phyloP scores from a whole-genome alignment of 768 basidiomycete genomes.

The Naganishia onofrii region DNA sequence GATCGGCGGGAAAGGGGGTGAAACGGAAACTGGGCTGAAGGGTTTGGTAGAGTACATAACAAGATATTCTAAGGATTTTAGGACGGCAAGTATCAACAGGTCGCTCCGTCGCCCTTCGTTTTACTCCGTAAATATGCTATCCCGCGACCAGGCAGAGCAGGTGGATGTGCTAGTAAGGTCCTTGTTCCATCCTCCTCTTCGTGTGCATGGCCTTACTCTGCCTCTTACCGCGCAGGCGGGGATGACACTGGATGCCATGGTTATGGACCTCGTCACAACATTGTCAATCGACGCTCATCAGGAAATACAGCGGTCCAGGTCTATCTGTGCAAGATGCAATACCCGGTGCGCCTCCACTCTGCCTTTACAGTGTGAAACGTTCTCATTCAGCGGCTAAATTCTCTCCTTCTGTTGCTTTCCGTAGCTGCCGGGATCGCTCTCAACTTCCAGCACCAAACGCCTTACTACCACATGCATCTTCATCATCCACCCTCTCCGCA shows the following conservation, averaged over 20 bases:
- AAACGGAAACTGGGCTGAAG: neutral
- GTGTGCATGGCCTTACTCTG: neutral
- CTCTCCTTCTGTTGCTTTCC: too few relatives aligned
- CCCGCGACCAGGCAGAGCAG: constrained; percentile 17
- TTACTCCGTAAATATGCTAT: constrained; percentile 5
- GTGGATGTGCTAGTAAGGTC: constrained; percentile 6
- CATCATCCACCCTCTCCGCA: constrained; percentile 11
- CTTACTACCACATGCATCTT: neutral
- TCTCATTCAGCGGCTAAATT: neutral
- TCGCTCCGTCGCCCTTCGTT: neutral
- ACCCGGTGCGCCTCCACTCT: neutral
- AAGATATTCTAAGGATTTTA: too few relatives aligned
- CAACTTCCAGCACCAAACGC: constrained; percentile 17
- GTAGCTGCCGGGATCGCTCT: constrained; percentile 22
- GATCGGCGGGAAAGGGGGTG: neutral
- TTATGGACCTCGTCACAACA: constrained; percentile 19
- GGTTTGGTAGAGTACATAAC: too few relatives aligned
- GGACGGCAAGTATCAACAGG: neutral
- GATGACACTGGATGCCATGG: constrained; percentile 23
- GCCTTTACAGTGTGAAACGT: neutral
- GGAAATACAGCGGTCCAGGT: constrained; percentile 13
- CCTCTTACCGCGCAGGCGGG: neutral
- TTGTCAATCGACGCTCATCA: constrained; percentile 20
- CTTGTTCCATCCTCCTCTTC: too few relatives aligned
- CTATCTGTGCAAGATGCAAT: constrained; percentile 22